Percentiles rank a stretch among this genome's conserved stretches.
phyloP scores from a whole-genome alignment of 306 rosid species.

The Ochetophila trinervis region DNA sequence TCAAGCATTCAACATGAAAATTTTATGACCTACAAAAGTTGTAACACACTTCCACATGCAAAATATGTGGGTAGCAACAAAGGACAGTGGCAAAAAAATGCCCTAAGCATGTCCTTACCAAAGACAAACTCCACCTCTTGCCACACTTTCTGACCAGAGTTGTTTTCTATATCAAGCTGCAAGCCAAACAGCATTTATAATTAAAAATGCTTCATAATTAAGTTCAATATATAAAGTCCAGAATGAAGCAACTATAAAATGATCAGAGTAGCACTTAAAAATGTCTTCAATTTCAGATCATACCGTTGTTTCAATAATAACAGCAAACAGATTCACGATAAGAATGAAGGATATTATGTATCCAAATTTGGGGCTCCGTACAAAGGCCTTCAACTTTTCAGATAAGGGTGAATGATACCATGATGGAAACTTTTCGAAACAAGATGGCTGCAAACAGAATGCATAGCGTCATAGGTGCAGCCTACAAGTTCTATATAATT shows the following conservation, averaged over 20 bases:
- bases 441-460: constrained; percentile 69
- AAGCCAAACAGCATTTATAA: constrained; percentile 27
- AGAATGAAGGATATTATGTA: constrained; percentile 80
- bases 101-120: constrained; percentile 54
- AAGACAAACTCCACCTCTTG: constrained; percentile 77
- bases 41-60: not conserved
- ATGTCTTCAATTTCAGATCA: constrained; percentile 26
- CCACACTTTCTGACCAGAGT: constrained; percentile 75
- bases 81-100: not conserved
- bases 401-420: constrained; percentile 53
- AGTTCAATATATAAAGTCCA: not conserved
- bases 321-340: constrained; percentile 67
- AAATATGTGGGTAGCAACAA: not conserved
- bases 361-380: constrained; percentile 74
- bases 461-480: constrained; percentile 27
- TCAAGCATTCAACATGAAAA: not conserved
- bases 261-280: constrained; percentile 6
- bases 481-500: constrained; percentile 19
- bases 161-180: constrained; percentile 88
- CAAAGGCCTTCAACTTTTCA: constrained; percentile 62
- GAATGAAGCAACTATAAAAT: not conserved
- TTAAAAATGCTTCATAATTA: constrained; percentile 14
- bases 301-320: constrained; percentile 94
- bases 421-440: constrained; percentile 52
- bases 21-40: not conserved